Evolutionary conservation across 2,329 filamentous ascomycete species (phyloP), one percentile per base, ranked within the genome.

Genomic region (Botrytis pseudocinerea): DNA sequence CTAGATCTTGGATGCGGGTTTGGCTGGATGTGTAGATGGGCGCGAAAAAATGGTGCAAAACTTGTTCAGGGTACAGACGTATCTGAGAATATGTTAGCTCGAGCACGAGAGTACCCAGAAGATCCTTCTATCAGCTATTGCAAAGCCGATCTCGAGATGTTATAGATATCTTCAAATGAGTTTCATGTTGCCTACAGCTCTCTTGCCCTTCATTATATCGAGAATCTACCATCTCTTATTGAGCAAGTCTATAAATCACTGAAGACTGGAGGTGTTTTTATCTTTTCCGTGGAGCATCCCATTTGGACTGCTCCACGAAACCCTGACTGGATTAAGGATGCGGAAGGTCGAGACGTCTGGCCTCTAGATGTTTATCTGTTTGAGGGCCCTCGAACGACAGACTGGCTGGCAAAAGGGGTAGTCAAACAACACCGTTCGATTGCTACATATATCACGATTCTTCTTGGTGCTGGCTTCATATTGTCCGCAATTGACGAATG

Each of bases 261-360:
- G 22, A 54, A 54, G 35, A 32, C 25, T 18, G 8, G 46, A 40
- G 88, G 89, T 71, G 93, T 94, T 3, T 97, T 99, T 80, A 90
- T 98, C 14, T 86, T 85, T 76, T 84, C 84, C 0, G 81, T 85
- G 59, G 85, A 86, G 76, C 85, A 87, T 73, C 85, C 85, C 0
- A 82, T 86, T 66, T 82, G 80, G 74, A 85, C 84, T n/a, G 82
- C 84, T 9, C 84, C 84, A 60, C 79, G 77, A 10, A 79, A 78
- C 38, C 80, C 80, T 14, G 75, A 75, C 14, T 80, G 82, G 32
- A 75, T 80, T 20, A 75, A 76, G 25, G 79, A 79, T 28, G 77
- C 78, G n/a, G 74, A 80, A n/a, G 78, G 79, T n/a, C 74, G 77
- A n/a, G 79, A 77, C 46, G 80, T 81, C 35, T 86, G 84, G 85